Conservation (phyloP, 2,329 filamentous ascomycete species). For the Mycosphaerella sp. region DNA sequence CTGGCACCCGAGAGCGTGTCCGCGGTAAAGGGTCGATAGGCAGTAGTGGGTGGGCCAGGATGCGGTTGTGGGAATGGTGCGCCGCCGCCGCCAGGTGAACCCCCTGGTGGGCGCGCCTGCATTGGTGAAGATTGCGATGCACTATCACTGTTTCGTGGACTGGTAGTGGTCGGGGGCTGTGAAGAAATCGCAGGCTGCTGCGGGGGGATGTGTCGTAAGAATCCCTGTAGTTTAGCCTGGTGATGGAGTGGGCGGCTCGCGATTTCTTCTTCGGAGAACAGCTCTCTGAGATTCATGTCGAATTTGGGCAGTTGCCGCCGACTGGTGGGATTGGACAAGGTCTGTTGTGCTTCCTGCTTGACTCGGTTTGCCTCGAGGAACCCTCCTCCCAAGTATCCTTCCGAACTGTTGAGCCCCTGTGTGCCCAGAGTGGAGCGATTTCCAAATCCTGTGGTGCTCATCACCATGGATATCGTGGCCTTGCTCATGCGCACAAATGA, state of each 20-base stretch:
- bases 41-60: constrained; percentile 14
- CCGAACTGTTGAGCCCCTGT: constrained; percentile 26
- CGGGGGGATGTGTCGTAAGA: constrained; percentile 21
- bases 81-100: background rate
- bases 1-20: constrained; percentile 6
- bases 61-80: constrained; percentile 18
- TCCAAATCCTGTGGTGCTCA: constrained; percentile 71
- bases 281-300: constrained; percentile 51
- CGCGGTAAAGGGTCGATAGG: constrained; percentile 12
- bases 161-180: constrained; percentile 17
- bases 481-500: constrained; percentile 94
- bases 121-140: constrained; percentile 7
- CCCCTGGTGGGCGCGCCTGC: constrained; percentile 28
- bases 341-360: constrained; percentile 1
- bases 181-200: constrained; percentile 17
- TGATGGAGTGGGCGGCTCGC: constrained; percentile 31
- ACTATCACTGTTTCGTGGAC: constrained; percentile 16
- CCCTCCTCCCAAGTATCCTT: constrained; percentile 24
- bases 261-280: constrained; percentile 44
- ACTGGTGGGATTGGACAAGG: constrained; percentile 1
- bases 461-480: constrained; percentile 91
- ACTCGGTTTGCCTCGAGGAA: constrained; percentile 2
- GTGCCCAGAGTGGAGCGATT: constrained; percentile 28
- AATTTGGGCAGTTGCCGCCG: constrained; percentile 44
- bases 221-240: constrained; percentile 18